These are phyloP conservation scores for Botryotinia narcissicola DNA, from an alignment of 2,329 filamentous ascomycete genomes.

Conservation along the genomic window DNA sequence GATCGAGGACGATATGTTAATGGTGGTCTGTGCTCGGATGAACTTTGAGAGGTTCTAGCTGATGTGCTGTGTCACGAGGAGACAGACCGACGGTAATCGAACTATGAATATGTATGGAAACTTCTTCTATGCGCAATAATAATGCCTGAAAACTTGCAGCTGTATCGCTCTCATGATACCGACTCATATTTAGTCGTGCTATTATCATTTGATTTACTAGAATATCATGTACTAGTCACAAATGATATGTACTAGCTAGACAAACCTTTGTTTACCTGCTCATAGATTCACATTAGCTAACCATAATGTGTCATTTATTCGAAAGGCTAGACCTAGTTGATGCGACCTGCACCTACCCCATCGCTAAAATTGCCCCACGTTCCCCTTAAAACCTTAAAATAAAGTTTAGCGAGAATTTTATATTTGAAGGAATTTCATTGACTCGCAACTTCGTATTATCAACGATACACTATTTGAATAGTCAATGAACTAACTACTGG, in stretches of 20 bases:
- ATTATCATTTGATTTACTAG: neutral
- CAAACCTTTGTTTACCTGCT: accelerated
- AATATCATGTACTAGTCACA: neutral
- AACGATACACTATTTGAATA: neutral
- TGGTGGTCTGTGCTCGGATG: neutral
- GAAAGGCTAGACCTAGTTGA: neutral
- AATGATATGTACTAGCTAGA: neutral
- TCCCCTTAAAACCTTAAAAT: neutral
- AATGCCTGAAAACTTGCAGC: neutral
- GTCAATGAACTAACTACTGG: neutral
- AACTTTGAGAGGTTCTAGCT: neutral
- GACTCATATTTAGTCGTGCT: no score
- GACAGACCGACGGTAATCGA: neutral
- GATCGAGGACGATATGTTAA: neutral
- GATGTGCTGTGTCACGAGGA: neutral
- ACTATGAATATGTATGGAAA: neutral
- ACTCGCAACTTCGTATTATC: neutral
- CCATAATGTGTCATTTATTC: neutral
- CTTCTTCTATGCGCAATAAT: neutral
- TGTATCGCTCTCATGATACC: neutral
- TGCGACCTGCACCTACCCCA: neutral
- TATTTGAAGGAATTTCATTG: neutral
- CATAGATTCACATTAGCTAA: neutral
- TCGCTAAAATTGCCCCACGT: neutral
- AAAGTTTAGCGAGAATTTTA: neutral